A percentile compares a stretch with the other conserved stretches of the same genome.
phyloP scores from a whole-genome alignment of 2,329 filamentous ascomycete species.

The Neophaeococcomyces mojaviensis region DNA sequence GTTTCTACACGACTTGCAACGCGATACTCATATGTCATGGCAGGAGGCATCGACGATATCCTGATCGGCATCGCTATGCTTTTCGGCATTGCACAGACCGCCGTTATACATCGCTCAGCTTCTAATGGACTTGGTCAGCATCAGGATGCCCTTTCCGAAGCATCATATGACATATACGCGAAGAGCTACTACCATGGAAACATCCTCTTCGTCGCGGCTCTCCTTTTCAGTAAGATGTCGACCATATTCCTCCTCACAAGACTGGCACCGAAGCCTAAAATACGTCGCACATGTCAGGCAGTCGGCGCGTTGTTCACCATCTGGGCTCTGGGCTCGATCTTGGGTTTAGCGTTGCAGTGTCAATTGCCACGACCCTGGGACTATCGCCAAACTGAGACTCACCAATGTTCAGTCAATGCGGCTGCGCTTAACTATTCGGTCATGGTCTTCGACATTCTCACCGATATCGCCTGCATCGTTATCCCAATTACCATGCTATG shows the following conservation, averaged over 20 bases:
- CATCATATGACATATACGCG: slow-evolving; percentile 1
- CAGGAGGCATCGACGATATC: slow-evolving; percentile 6
- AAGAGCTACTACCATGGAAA: slow-evolving; percentile 3
- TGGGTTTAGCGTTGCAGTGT: slow-evolving; percentile 1
- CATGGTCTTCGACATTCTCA: slow-evolving; percentile 5
- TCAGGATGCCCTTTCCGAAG: slow-evolving; percentile 1
- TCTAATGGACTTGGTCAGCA: slow-evolving; percentile 8
- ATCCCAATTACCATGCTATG: slow-evolving; percentile 5
- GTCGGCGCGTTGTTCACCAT: not conserved
- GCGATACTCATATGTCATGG: not conserved
- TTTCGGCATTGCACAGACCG: slow-evolving; percentile 9
- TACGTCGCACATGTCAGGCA: slow-evolving; percentile 1
- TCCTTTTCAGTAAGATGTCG: slow-evolving; percentile 5
- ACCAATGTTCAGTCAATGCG: slow-evolving; percentile 3
- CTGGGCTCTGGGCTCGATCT: not conserved
- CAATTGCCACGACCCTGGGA: slow-evolving; percentile 6
- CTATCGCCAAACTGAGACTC: not conserved
- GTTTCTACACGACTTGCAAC: slow-evolving; percentile 7
- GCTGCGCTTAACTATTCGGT: slow-evolving; percentile 7
- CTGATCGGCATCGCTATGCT: slow-evolving; percentile 7
- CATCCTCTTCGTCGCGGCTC: slow-evolving; percentile 4
- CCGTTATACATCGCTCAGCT: slow-evolving; percentile 6
- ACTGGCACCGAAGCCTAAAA: slow-evolving; percentile 2
- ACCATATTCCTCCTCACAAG: slow-evolving; percentile 4
- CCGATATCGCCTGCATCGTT: slow-evolving; percentile 6